Evolutionary conservation across 176 grass and related monocot species (phyloP).

Genomic region (Puya raimondii): DNA sequence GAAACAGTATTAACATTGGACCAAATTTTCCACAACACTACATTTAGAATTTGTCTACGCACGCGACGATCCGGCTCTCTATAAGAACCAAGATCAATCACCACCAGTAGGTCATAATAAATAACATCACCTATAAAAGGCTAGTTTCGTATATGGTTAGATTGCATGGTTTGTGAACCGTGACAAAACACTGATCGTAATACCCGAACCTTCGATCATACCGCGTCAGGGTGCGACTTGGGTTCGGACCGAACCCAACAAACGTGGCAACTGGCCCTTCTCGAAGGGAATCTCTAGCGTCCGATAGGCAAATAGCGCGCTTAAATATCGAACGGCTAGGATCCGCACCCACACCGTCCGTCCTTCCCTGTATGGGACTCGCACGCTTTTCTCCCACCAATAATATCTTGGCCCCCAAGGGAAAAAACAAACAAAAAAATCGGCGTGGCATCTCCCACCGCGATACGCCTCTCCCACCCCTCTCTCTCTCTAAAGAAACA

Average conservation of each 20-base stretch:
- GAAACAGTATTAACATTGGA: too few relatives aligned
- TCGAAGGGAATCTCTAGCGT: too few relatives aligned
- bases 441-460: conserved; percentile 42
- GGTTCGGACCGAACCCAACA: neutral
- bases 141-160: too few relatives aligned
- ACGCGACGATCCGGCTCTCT: too few relatives aligned
- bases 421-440: conserved; percentile 13
- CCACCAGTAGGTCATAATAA: too few relatives aligned
- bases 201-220: neutral
- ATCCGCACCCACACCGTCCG: neutral
- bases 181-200: too few relatives aligned
- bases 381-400: neutral
- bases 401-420: conserved; percentile 2
- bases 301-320: neutral
- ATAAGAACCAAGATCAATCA: too few relatives aligned
- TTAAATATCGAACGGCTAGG: neutral
- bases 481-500: conserved; percentile 67
- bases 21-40: too few relatives aligned
- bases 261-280: neutral
- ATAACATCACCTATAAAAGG: too few relatives aligned
- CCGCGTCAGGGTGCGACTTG: neutral
- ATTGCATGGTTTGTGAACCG: too few relatives aligned
- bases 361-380: neutral
- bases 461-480: conserved; percentile 17
- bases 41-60: too few relatives aligned